These are phyloP conservation scores for Termitomyces sp. DNA, from an alignment of 1,284 basidiomycete genomes.

Conservation along the genomic window DNA sequence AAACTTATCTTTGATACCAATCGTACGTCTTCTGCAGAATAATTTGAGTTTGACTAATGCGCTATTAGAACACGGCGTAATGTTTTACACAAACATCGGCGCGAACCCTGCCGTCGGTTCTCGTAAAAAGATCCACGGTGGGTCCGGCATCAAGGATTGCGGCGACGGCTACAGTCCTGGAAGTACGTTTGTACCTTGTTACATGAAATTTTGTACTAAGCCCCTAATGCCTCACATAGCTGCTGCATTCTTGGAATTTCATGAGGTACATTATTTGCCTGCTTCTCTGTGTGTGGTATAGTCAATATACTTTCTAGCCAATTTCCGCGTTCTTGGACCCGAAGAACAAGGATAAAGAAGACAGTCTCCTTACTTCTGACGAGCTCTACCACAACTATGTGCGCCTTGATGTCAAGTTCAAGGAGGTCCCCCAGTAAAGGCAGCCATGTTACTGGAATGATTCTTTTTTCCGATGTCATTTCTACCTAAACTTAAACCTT, in stretches of 20 bases:
- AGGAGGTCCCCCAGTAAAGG: constrained; percentile 9
- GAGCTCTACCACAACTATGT: constrained; percentile 62
- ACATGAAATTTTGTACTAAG: background rate
- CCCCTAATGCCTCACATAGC: constrained; percentile 31
- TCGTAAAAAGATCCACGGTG: constrained; percentile 71
- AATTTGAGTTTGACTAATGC: background rate
- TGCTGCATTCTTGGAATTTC: constrained; percentile 72
- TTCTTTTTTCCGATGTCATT: background rate
- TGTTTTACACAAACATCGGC: constrained; percentile 65
- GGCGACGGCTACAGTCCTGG: constrained; percentile 58
- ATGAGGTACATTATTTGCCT: constrained; percentile 40
- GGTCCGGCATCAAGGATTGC: constrained; percentile 51
- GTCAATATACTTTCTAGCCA: constrained; percentile 29
- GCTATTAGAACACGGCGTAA: constrained; percentile 58
- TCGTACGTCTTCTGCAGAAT: constrained; percentile 40
- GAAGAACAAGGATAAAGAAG: constrained; percentile 40
- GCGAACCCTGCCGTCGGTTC: constrained; percentile 43
- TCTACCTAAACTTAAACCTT: background rate
- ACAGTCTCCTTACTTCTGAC: constrained; percentile 52
- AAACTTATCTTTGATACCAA: constrained; percentile 61
- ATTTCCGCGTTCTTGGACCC: constrained; percentile 47
- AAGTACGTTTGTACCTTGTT: constrained; percentile 34
- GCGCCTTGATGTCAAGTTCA: constrained; percentile 38
- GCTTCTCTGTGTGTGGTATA: background rate
- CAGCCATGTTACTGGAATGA: background rate